Conservation (phyloP, 257 asterid genomes). For the Solanum habrochaites region DNA sequence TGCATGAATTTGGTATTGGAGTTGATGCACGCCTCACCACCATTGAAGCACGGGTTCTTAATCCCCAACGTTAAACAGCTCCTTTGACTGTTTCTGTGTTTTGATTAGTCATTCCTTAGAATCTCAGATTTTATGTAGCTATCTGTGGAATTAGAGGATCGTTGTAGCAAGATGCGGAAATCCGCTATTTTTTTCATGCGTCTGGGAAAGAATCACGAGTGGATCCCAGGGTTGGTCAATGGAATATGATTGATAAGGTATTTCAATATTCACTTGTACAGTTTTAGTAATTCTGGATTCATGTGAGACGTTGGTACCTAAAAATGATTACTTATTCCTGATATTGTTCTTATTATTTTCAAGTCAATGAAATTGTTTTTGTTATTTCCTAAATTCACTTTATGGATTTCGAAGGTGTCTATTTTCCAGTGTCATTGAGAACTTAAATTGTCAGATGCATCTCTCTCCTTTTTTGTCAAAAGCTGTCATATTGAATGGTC, state of each 20-base stretch:
- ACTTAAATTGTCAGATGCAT: neutral
- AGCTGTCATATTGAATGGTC: neutral
- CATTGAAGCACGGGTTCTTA: slow-evolving; percentile 67
- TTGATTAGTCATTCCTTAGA: neutral
- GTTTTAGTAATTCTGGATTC: neutral
- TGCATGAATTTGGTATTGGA: slow-evolving; percentile 48
- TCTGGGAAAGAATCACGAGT: slow-evolving; percentile 31
- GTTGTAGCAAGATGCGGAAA: too few relatives aligned
- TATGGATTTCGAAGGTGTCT: neutral
- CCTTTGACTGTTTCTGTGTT: neutral
- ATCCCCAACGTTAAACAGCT: slow-evolving; percentile 61
- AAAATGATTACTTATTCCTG: neutral
- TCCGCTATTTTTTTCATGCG: too few relatives aligned
- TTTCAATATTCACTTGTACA: neutral
- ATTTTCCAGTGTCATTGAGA: neutral
- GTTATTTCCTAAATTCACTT: neutral
- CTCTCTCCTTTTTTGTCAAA: neutral
- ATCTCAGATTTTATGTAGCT: neutral
- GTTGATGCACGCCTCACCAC: slow-evolving; percentile 30
- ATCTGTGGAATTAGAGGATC: too few relatives aligned
- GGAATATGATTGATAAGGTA: slow-evolving; percentile 87
- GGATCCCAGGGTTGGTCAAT: slow-evolving; percentile 57
- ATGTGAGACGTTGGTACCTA: neutral
- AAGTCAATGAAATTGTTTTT: neutral
- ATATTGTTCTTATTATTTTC: neutral